These are phyloP conservation scores for Chamaecrista fasciculata DNA, from an alignment of 306 rosid species.

Conservation along the genomic window DNA sequence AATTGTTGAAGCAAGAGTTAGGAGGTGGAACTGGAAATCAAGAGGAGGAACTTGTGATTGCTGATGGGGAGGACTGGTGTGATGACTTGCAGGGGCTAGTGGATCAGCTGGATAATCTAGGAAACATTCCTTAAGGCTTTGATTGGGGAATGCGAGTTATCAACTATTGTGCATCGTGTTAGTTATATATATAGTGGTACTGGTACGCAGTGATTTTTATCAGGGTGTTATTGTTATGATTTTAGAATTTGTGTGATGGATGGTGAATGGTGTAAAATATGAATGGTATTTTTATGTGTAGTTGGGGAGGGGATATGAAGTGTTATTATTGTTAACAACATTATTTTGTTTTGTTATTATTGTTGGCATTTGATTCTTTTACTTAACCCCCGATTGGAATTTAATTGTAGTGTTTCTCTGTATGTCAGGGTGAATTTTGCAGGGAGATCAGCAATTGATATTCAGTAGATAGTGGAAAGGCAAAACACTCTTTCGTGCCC, in stretches of 20 bases:
- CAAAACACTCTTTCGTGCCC: too few relatives aligned
- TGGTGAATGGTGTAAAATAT: slow-evolving; percentile 33
- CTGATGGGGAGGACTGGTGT: slow-evolving; percentile 67
- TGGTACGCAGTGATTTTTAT: neutral
- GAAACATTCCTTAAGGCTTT: neutral
- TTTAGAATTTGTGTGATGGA: neutral
- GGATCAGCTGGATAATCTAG: slow-evolving; percentile 71
- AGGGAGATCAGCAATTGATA: too few relatives aligned
- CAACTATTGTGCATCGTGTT: too few relatives aligned
- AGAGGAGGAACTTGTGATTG: slow-evolving; percentile 49
- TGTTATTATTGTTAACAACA: too few relatives aligned
- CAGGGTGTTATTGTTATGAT: neutral
- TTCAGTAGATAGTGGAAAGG: too few relatives aligned
- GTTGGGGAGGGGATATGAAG: slow-evolving; percentile 46
- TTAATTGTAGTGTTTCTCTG: too few relatives aligned
- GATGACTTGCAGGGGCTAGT: slow-evolving; percentile 64
- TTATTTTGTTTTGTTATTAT: too few relatives aligned
- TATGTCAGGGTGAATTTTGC: too few relatives aligned
- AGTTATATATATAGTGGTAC: slow-evolving; percentile 33
- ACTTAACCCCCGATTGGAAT: too few relatives aligned
- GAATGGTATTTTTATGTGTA: slow-evolving; percentile 36
- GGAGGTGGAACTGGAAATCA: slow-evolving; percentile 37
- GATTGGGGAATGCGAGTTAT: too few relatives aligned
- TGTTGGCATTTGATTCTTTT: too few relatives aligned
- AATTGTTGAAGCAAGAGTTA: slow-evolving; percentile 55